These are phyloP conservation scores for Nadsonia commutata DNA, from an alignment of 1,139 yeast genomes.

Conservation along the genomic window DNA sequence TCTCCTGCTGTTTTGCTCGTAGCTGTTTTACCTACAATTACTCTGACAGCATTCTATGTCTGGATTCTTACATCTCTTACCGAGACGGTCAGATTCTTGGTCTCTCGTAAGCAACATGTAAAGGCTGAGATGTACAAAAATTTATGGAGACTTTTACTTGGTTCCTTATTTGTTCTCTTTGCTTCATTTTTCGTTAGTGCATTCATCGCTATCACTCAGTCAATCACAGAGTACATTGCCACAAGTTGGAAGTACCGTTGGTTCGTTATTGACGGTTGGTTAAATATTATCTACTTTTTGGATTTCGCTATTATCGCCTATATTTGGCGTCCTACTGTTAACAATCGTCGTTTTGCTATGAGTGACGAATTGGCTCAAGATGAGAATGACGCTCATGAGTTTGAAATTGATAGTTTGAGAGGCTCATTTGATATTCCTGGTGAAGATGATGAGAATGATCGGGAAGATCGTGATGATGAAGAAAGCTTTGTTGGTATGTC, in stretches of 20 bases:
- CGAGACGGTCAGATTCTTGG: conserved; percentile 56
- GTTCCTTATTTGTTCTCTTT: conserved; percentile 42
- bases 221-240: conserved; percentile 63
- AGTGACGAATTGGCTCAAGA: conserved; percentile 85
- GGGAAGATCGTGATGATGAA: conserved; percentile 1
- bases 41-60: conserved; percentile 61
- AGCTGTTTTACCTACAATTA: conserved; percentile 53
- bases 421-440: conserved; percentile 16
- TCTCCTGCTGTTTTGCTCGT: conserved; percentile 30
- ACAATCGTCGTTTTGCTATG: conserved; percentile 87
- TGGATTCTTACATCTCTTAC: conserved; percentile 61
- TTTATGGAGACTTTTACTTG: conserved; percentile 59
- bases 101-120: conserved; percentile 79
- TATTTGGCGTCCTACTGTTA: conserved; percentile 96
- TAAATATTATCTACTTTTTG: conserved; percentile 70
- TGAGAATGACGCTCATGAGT: conserved; percentile 48
- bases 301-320: conserved; percentile 77
- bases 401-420: conserved; percentile 29
- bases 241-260: conserved; percentile 86
- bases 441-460: conserved; percentile 19
- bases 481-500: background rate
- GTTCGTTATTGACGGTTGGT: conserved; percentile 89
- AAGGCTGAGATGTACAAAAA: conserved; percentile 76
- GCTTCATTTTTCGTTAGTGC: conserved; percentile 57
- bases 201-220: conserved; percentile 57